A percentile compares a stretch with the other conserved stretches of the same genome.
These are phyloP conservation scores for Stachybotrys chartarum DNA, from an alignment of 2,329 filamentous ascomycete species.

Conservation along the genomic window DNA sequence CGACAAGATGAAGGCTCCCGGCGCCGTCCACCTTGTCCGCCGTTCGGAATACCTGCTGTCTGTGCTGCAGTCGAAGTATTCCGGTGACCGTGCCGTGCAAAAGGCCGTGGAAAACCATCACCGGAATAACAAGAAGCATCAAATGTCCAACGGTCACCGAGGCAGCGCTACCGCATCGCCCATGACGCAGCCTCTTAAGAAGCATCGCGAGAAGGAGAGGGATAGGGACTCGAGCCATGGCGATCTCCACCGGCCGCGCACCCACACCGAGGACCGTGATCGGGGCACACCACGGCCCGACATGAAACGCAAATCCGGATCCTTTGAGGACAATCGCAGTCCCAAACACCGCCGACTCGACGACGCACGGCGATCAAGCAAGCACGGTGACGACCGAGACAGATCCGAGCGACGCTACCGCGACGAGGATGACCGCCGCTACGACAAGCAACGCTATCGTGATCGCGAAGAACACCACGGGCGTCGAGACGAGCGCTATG, in stretches of 20 bases:
- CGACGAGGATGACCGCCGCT: conserved; percentile 21
- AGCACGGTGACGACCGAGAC: conserved; percentile 29
- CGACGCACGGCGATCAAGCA: conserved; percentile 29
- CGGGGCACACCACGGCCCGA: conserved; percentile 45
- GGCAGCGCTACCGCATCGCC: conserved; percentile 65
- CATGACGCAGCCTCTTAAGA: conserved; percentile 42
- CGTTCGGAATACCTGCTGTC: conserved; percentile 92
- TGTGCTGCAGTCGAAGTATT: conserved; percentile 83
- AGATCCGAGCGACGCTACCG: conserved; percentile 21
- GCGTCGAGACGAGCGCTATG: conserved; percentile 6
- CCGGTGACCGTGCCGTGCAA: conserved; percentile 66
- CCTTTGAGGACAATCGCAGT: conserved; percentile 34
- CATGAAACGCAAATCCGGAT: conserved; percentile 54
- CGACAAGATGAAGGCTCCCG: conserved; percentile 80
- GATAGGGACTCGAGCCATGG: conserved; percentile 36
- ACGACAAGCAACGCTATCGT: conserved; percentile 26
- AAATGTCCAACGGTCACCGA: conserved; percentile 51
- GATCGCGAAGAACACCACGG: conserved; percentile 16
- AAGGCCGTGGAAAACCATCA: conserved; percentile 86
- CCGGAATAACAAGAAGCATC: conserved; percentile 79
- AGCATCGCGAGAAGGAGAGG: conserved; percentile 40
- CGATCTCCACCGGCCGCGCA: conserved; percentile 44
- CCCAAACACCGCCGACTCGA: conserved; percentile 36
- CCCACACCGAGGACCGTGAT: conserved; percentile 36
- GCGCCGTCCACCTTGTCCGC: conserved; percentile 93